Percentiles rank a stretch among this genome's conserved stretches.
These are phyloP conservation scores for Pseudogymnoascus sp. DNA, from an alignment of 2,329 filamentous ascomycete genomes.

Conservation along the genomic window DNA sequence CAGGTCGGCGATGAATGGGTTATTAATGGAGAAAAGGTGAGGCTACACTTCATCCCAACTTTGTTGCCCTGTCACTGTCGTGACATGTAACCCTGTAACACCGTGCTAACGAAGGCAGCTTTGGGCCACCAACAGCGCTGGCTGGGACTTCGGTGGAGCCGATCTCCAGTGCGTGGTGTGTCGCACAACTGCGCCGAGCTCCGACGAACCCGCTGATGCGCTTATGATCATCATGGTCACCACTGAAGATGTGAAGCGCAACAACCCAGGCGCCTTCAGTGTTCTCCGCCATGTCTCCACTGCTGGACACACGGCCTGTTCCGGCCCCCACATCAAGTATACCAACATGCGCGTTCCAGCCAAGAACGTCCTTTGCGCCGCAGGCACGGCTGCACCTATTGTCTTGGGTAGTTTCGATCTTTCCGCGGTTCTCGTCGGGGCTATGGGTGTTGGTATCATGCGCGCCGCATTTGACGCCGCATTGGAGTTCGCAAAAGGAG, in stretches of 20 bases:
- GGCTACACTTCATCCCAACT: neutral
- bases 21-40: conserved; percentile 45
- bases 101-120: conserved; percentile 26
- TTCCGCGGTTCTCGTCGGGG: conserved; percentile 41
- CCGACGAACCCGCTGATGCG: conserved; percentile 25
- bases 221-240: conserved; percentile 45
- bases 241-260: conserved; percentile 38
- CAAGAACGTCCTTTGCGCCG: conserved; percentile 38
- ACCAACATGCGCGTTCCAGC: conserved; percentile 39
- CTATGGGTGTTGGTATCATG: conserved; percentile 47
- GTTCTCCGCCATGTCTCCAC: conserved; percentile 39
- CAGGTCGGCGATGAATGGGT: conserved; percentile 43
- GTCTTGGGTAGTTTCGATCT: conserved; percentile 36
- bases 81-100: neutral
- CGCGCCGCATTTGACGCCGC: conserved; percentile 44
- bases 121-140: conserved; percentile 46
- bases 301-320: conserved; percentile 39
- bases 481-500: conserved; percentile 39
- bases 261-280: conserved; percentile 34
- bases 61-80: neutral
- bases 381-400: conserved; percentile 35
- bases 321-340: conserved; percentile 41
- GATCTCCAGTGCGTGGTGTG: conserved; percentile 46
- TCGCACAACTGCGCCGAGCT: conserved; percentile 28
- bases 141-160: conserved; percentile 45